Percentiles rank a stretch among this genome's conserved stretches.
Evolutionary conservation across 768 basidiomycete species (phyloP).

Genomic region (Termitomyces sp.): DNA sequence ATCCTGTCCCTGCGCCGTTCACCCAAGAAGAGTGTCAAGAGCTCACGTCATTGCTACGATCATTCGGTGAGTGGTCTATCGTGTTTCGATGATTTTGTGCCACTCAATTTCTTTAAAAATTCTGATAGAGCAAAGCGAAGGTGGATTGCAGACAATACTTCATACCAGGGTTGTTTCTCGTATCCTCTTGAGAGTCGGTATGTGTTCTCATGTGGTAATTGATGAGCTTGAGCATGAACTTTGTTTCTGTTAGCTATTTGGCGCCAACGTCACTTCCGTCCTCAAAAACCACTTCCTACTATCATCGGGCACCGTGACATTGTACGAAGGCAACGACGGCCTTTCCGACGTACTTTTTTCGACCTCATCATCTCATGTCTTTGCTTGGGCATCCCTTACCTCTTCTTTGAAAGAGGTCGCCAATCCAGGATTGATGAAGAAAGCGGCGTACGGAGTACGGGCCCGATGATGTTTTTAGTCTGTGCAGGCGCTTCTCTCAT

Average conservation of each 20-base stretch:
- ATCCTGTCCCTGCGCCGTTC: conserved; percentile 59
- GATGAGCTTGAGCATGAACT: not conserved
- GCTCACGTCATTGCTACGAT: conserved; percentile 53
- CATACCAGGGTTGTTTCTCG: conserved; percentile 64
- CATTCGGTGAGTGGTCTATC: conserved; percentile 23
- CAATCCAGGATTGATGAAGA: conserved; percentile 55
- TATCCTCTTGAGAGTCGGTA: conserved; percentile 62
- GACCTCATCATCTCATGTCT: conserved; percentile 58
- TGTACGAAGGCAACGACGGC: conserved; percentile 24
- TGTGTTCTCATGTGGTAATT: conserved; percentile 17
- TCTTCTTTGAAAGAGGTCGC: conserved; percentile 55
- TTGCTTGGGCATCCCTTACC: conserved; percentile 75
- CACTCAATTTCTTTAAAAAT: not conserved
- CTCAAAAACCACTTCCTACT: conserved; percentile 57
- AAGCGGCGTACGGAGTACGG: conserved; percentile 41
- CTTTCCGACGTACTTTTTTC: conserved; percentile 42
- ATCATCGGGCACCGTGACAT: conserved; percentile 31
- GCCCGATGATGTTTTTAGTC: conserved; percentile 56
- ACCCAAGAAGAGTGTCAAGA: conserved; percentile 74
- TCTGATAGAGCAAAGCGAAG: conserved; percentile 24
- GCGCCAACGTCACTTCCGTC: conserved; percentile 67
- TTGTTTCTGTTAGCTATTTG: conserved; percentile 45
- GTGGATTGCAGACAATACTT: conserved; percentile 39
- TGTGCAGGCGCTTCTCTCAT: conserved; percentile 62
- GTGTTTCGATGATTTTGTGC: not conserved